Evolutionary conservation across 768 basidiomycete species (phyloP).

Genomic region (Rhizopogon salebrosus): DNA sequence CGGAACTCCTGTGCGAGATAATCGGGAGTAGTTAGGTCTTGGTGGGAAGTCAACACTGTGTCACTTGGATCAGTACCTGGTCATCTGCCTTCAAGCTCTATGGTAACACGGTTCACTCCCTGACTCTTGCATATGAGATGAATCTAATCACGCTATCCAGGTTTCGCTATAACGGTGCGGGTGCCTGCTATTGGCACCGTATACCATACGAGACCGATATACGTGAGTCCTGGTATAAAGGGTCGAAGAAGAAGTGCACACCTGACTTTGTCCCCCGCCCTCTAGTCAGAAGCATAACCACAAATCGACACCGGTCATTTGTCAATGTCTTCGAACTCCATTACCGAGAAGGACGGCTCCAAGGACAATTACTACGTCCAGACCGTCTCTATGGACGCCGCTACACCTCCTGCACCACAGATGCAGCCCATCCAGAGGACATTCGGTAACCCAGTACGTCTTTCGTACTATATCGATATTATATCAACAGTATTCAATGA

Average conservation of each 20-base stretch:
- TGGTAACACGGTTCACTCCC: slow-evolving; percentile 1
- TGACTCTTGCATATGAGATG: slow-evolving; percentile 6
- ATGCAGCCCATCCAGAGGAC: slow-evolving; percentile 24
- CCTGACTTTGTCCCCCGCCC: neutral
- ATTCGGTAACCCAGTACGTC: slow-evolving; percentile 19
- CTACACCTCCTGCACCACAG: slow-evolving; percentile 9
- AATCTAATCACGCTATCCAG: neutral
- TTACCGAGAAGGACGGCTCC: slow-evolving; percentile 14
- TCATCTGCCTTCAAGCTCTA: neutral
- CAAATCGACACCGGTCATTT: neutral
- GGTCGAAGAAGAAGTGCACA: neutral
- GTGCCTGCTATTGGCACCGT: slow-evolving; percentile 1
- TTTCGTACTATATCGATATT: neutral
- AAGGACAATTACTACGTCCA: slow-evolving; percentile 23
- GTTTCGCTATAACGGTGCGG: neutral
- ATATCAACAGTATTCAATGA: neutral
- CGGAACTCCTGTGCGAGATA: slow-evolving; percentile 5
- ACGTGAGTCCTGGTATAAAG: slow-evolving; percentile 14
- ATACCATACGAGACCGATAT: neutral
- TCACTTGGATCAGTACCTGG: slow-evolving; percentile 6
- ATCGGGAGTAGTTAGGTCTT: slow-evolving; percentile 11
- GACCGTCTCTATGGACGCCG: slow-evolving; percentile 16
- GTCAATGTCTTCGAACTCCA: slow-evolving; percentile 17
- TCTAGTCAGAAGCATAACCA: slow-evolving; percentile 2
- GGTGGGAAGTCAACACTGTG: slow-evolving; percentile 4